Base-by-base conservation (phyloP, 1,139 yeast species). In the Torulaspora globosa region DNA sequence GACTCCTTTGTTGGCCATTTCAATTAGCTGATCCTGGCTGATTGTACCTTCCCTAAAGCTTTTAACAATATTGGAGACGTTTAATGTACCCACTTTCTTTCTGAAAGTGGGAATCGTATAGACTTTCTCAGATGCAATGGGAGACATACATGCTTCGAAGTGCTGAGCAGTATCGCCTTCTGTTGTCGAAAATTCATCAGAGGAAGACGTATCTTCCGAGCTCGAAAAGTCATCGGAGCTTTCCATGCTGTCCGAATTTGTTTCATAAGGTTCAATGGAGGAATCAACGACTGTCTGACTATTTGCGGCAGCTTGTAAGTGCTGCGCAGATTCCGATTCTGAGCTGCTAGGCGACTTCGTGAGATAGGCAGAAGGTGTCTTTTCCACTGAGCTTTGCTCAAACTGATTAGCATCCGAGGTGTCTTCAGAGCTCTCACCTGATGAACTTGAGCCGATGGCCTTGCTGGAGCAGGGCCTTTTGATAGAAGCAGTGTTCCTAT, bases 101-200 rank as follows among this genome's bases (percentile, higher is more conserved):
- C 60, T 49, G 40, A 59, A 59, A 7, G 65, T 60, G 9, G 65
- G 65, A 24, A 59, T 51, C 7, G 56, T 52, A 26, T 52, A 53
- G 9, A 48, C 32, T 27, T 52, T 51, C 34, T 54, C 52, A 16
- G 41, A 8, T 23, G 14, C 34, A 11, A 34, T 34, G 12, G 48
- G 44, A 21, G 42, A 8, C 2, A 23, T 36, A 5, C 44, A 41
- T 11, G 43, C 35, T 24, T 24, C 33, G 5, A 23, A n/a, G 5
- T 30, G 36, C 16, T 43, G 41, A 10, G 28, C 35, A 14, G 12
- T 9, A 14, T 39, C 36, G 3, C 12, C 36, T 11, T 14, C 32
- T n/a, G 32, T 26, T 11, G 42, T n/a, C 2, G 36, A 39, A 23
- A 14, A 10, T 5, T 32, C 36, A 26, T 16, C 32, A 9, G 36